Conservation (phyloP, 2,329 filamentous ascomycete species). For the Cytospora paraplurivora region DNA sequence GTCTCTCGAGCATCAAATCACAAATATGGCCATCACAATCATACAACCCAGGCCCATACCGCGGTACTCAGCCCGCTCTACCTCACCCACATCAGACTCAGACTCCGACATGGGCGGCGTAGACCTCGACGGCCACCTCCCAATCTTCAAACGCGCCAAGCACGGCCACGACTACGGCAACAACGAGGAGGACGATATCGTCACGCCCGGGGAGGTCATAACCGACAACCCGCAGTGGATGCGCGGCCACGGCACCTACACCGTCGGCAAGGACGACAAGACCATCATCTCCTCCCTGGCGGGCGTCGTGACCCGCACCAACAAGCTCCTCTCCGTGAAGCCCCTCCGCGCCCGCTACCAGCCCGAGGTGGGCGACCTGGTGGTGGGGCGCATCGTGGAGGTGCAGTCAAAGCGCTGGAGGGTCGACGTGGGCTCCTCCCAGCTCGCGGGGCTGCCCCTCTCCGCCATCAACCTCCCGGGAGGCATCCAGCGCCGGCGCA, state of each 20-base stretch:
- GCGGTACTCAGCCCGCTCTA: slow-evolving; percentile 15
- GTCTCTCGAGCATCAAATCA: not conserved
- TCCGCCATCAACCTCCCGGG: slow-evolving; percentile 93
- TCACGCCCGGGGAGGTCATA: slow-evolving; percentile 87
- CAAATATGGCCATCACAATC: slow-evolving; percentile 38
- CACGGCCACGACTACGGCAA: slow-evolving; percentile 37
- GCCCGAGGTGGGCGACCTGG: slow-evolving; percentile 93
- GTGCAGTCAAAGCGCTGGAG: slow-evolving; percentile 95
- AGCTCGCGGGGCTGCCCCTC: slow-evolving; percentile 83
- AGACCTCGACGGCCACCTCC: slow-evolving; percentile 48
- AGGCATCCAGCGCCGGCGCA: slow-evolving; percentile 86
- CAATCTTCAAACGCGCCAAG: slow-evolving; percentile 47
- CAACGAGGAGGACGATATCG: slow-evolving; percentile 53
- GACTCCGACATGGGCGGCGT: slow-evolving; percentile 41
- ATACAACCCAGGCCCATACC: slow-evolving; percentile 34
- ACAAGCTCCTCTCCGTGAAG: slow-evolving; percentile 91
- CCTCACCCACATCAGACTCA: slow-evolving; percentile 34
- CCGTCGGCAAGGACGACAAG: slow-evolving; percentile 53
- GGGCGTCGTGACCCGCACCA: slow-evolving; percentile 87
- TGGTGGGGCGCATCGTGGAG: slow-evolving; percentile 90
- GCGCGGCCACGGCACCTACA: slow-evolving; percentile 92
- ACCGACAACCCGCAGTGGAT: slow-evolving; percentile 97
- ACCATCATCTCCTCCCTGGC: slow-evolving; percentile 88
- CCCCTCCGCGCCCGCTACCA: slow-evolving; percentile 91
- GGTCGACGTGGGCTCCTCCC: slow-evolving; percentile 86